phyloP scores from a whole-genome alignment of 2,329 filamentous ascomycete genomes.

The Diaporthe vaccinii region DNA sequence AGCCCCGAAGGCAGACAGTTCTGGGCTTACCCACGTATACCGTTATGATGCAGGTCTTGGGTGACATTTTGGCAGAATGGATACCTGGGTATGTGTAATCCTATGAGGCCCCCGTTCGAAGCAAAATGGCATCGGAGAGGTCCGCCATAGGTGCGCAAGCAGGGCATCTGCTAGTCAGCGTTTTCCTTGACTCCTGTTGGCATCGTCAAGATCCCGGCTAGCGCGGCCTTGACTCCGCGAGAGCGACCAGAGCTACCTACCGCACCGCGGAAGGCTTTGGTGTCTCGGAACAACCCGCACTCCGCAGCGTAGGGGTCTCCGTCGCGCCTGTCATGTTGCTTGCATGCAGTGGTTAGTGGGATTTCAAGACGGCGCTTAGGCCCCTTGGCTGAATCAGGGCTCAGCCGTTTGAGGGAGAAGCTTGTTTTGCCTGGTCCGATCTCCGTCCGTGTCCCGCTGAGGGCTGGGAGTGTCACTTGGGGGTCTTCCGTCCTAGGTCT shows the following conservation, averaged over 20 bases:
- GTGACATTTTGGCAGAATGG: neutral
- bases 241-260: neutral
- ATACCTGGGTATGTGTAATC: neutral
- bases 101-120: no score
- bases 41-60: neutral
- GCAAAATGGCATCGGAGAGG: neutral
- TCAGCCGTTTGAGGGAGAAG: conserved; percentile 27
- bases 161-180: neutral
- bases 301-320: neutral
- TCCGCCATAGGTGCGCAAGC: neutral
- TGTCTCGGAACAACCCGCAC: conserved; percentile 26
- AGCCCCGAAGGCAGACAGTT: neutral
- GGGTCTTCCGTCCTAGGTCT: neutral
- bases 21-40: neutral
- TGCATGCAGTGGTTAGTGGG: neutral
- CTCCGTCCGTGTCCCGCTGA: conserved; percentile 19
- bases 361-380: conserved; percentile 24
- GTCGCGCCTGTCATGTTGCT: neutral
- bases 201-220: conserved; percentile 18
- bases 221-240: conserved; percentile 12
- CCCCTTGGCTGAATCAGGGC: conserved; percentile 30
- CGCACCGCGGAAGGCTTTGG: neutral
- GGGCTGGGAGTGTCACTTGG: conserved; percentile 10
- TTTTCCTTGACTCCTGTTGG: conserved; percentile 1
- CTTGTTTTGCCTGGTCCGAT: conserved; percentile 33